Percentiles rank a stretch among this genome's conserved stretches.
These are phyloP conservation scores for Coemansia sp. DNA, from an alignment of 192 early-diverging fungal genomes.

Conservation along the genomic window DNA sequence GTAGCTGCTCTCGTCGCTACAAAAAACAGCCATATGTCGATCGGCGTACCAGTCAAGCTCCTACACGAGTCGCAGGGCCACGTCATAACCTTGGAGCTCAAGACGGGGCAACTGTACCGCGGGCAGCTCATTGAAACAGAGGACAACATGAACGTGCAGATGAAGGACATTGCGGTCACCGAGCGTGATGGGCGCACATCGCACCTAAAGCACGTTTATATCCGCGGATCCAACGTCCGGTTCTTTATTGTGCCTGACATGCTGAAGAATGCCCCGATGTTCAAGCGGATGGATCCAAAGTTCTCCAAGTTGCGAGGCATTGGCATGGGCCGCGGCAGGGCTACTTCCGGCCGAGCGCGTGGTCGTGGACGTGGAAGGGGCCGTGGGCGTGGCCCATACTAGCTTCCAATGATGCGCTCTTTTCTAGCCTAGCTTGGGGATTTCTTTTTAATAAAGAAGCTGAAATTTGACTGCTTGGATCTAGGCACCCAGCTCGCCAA, in stretches of 20 bases:
- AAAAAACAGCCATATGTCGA: constrained; percentile 61
- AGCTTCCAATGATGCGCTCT: neutral
- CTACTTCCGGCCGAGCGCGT: constrained; percentile 11
- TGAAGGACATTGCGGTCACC: constrained; percentile 91
- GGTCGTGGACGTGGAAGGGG: constrained; percentile 29
- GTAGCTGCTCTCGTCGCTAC: neutral
- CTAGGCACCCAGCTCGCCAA: constrained; percentile 18
- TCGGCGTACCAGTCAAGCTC: constrained; percentile 92
- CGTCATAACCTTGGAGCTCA: constrained; percentile 92
- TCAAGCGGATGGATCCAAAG: constrained; percentile 85
- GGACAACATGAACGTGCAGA: constrained; percentile 99
- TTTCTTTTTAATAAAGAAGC: neutral
- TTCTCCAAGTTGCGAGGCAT: constrained; percentile 52
- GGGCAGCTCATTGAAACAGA: constrained; percentile 94
- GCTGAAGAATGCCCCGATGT: constrained; percentile 99
- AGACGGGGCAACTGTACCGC: constrained; percentile 91
- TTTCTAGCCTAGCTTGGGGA: neutral
- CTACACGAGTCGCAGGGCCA: constrained; percentile 98
- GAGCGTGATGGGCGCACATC: constrained; percentile 86
- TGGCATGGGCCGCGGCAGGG: constrained; percentile 52
- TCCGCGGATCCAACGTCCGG: constrained; percentile 88
- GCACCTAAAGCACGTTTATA: constrained; percentile 94
- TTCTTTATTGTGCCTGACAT: constrained; percentile 99
- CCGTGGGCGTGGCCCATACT: constrained; percentile 32
- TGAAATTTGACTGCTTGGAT: neutral